Conservation (phyloP, 768 basidiomycete genomes). For the Panaeolus papilionaceus region DNA sequence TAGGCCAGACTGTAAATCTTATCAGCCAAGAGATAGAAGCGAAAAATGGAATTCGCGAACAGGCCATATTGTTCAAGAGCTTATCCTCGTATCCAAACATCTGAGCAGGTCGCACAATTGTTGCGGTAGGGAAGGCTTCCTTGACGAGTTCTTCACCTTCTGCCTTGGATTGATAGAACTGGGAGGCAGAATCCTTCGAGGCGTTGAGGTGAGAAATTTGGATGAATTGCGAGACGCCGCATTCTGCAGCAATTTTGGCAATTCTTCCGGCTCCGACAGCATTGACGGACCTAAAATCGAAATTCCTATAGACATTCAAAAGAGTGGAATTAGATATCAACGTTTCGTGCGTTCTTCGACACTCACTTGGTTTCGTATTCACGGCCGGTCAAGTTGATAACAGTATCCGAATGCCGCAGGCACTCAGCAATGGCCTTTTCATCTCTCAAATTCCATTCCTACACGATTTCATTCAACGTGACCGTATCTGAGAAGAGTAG, state of each 20-base stretch:
- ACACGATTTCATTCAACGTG: constrained; percentile 17
- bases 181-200: constrained; percentile 73
- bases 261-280: constrained; percentile 84
- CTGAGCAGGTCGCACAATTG: constrained; percentile 82
- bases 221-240: constrained; percentile 84
- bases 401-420: constrained; percentile 92
- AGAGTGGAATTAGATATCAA: constrained; percentile 18
- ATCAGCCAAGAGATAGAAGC: constrained; percentile 17
- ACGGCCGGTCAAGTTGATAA: constrained; percentile 94
- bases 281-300: constrained; percentile 81
- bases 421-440: constrained; percentile 94
- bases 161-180: constrained; percentile 88
- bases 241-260: constrained; percentile 78
- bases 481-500: constrained; percentile 9
- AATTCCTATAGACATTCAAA: constrained; percentile 69
- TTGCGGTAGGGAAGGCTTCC: constrained; percentile 83
- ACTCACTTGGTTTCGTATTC: constrained; percentile 95
- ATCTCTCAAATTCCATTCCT: constrained; percentile 97
- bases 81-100: constrained; percentile 98
- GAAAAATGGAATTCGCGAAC: constrained; percentile 51
- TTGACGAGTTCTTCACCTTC: constrained; percentile 90
- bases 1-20: constrained; percentile 73
- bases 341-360: neutral
- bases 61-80: constrained; percentile 88
- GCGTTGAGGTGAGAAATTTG: constrained; percentile 98